Base-by-base conservation (phyloP, 176 grass and related monocot species). In the Phragmites australis region DNA sequence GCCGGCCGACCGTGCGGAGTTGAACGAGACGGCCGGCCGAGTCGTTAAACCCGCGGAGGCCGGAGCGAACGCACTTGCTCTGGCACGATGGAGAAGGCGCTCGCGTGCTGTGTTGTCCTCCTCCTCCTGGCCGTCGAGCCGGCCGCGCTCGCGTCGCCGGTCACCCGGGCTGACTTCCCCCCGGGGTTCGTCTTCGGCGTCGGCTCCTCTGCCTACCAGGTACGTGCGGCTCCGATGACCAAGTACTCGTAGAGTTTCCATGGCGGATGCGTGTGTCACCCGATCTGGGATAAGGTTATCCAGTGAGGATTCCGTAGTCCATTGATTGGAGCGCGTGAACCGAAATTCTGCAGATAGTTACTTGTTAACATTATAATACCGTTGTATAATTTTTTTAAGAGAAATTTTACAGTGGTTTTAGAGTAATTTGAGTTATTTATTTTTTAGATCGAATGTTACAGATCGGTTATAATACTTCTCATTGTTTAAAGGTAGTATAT, bases 151-250 rank as follows among this genome's bases (percentile, higher is more conserved):
- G 44, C 19, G 6, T 40, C 66, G 8, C 69, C 65, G 8, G 81
- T 93, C 77, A 90, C 85, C 78, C 75, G 48, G 40, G 47, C 55
- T 3, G 91, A 91, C 60, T 93, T 88, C 78, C 91, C 91, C 0
- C 12, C 77, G 13, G 82, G 74, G 0, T 93, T 93, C 72, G 43
- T 93, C 68, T 93, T 93, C 63, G 91, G 88, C 65, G 88, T 79
- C 74, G 91, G 91, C 65, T 76, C 91, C 67, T 93, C 91, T 8
- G 91, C 91, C 23, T 88, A 83, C 86, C 91, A 93, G 91, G 91
- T 93, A 56, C 69, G 18, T 9, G 3, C 18, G 2, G 1, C 9
- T 11, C 31, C 14, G 8, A 1, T 21, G n/a, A 8, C 45, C 68
- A 15, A 11, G 44, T 43, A 49, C 6, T 70, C 29, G 5, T n/a